phyloP scores from a whole-genome alignment of 352 stramenopile species.

The Globisporangium ultimum region DNA sequence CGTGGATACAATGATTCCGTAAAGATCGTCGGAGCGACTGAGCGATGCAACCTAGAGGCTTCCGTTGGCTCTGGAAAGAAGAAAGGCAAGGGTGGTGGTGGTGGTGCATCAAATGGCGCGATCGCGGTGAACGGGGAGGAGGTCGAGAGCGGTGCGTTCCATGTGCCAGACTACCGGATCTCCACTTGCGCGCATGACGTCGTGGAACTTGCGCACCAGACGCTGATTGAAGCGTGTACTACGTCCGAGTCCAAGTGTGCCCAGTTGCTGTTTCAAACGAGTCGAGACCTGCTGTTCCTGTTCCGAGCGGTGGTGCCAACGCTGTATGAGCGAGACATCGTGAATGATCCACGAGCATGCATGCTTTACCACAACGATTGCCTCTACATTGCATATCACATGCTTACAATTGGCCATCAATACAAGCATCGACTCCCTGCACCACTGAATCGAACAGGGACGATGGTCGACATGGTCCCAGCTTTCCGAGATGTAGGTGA shows the following conservation, averaged over 20 bases:
- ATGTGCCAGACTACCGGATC: constrained; percentile 61
- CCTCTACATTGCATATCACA: constrained; percentile 78
- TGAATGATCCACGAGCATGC: constrained; percentile 52
- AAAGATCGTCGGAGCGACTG: constrained; percentile 42
- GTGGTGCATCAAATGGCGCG: constrained; percentile 1
- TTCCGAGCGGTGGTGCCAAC: constrained; percentile 67
- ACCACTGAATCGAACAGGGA: constrained; percentile 53
- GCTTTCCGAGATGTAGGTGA: constrained; percentile 61
- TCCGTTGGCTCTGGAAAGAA: constrained; percentile 36
- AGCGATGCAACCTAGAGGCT: constrained; percentile 54
- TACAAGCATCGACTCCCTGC: constrained; percentile 68
- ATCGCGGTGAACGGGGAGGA: constrained; percentile 21
- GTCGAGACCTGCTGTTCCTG: constrained; percentile 69
- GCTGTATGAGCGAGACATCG: constrained; percentile 63
- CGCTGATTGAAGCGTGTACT: constrained; percentile 55
- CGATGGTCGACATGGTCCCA: constrained; percentile 82
- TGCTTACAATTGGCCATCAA: constrained; percentile 64
- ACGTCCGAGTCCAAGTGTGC: constrained; percentile 31
- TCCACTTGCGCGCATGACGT: constrained; percentile 52
- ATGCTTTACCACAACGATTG: constrained; percentile 88
- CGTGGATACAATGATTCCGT: constrained; percentile 59
- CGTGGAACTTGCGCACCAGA: constrained; percentile 62
- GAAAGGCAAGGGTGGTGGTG: constrained; percentile 12
- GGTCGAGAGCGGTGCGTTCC: constrained; percentile 52
- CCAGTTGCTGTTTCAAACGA: constrained; percentile 75